Evolutionary conservation across 805 yeast genomes (phyloP), one percentile per base, ranked within the genome.

Genomic region (Dipodascus albidus): DNA sequence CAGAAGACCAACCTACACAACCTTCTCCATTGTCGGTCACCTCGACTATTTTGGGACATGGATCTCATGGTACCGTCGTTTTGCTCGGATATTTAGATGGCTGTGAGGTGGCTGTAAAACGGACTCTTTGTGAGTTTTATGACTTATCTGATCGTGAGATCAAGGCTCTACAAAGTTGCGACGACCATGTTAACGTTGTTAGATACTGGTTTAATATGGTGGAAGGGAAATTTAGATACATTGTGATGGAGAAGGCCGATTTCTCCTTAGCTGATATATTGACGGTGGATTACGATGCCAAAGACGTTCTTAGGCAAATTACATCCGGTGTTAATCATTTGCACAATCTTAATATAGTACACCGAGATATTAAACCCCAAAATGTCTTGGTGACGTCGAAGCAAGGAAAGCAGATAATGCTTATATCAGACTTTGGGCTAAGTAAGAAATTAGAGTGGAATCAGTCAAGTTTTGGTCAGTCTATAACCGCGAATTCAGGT

Each of bases 21-120:
- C 53, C 55, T 17, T 49, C 58, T 20, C 66, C 66, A 1, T 52
- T 67, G 19, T 49, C 56, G 3, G 78, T 91, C 2, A 79, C 93
- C 0, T 85, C 85, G 57, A 79, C 76, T 27, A 76, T 89, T n/a
- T 70, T 93, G 50, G 99, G 99, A 0, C 88, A 87, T 65, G 99
- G 99, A 1, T 87, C 96, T 0, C 96, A 90, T 60, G 99, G 99
- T 24, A 93, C 99, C 0, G 88, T 91, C 23, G 99, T 93, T 1
- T 88, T 81, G 64, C 80, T 83, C 63, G 99, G 99, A 0, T 77
- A 80, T 2, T 93, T 89, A 69, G 96, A 91, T 63, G 83, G 81
- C 59, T 76, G 98, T 53, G 96, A 95, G 1, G 99, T 93, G 3
- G 98, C 98, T 0, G 95, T 93, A 3, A 93, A 93, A 67, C 72